Evolutionary conservation across 768 basidiomycete species (phyloP), one percentile per base, ranked within the genome.

Genomic region (Leccinellum albellum): DNA sequence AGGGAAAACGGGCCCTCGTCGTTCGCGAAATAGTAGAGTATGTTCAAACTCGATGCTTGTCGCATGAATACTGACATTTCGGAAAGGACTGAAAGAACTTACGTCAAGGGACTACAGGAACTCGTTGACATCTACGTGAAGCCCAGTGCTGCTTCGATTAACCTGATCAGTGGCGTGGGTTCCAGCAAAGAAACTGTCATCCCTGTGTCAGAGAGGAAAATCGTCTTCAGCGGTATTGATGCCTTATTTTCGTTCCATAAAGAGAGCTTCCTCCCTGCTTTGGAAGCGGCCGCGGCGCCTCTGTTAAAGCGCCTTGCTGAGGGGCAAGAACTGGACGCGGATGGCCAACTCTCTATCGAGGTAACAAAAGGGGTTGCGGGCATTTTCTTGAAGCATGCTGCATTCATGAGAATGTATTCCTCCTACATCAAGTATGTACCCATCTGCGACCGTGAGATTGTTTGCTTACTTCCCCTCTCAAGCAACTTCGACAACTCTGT

Each of bases 371-470:
- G 83, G 14, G 88, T 99, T 35, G 95, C 91, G 7, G 82, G 87
- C 56, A 94, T 91, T 48, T 99, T 98, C 73, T 76, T 92, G 54
- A 90, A 88, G 53, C 94, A 99, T 72, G 91, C 94, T 29, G 94
- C 96, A 4, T 98, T 98, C 78, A 93, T 99, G 91, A 91, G 80
- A 76, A 98, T 98, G 89, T 99, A 99, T 71, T 94, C 94, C 31
- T 90, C 89, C 45, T 99, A 98, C 70, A 96, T 96, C 79, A 98
- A 98, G 92, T 94, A 70, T 69, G 88, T 74, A 37, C 3, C 9
- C 55, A 51, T 49, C 60, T 40, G 9, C 58, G 9, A 56, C 37
- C 50, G 33, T 50, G 50, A 50, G 42, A 32, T 46, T 15, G 37
- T 53, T 33, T 54, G 55, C 62, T 70, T 40, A 62, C 55, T 52